Conservation (phyloP, 1,284 basidiomycete genomes). For the Tylopilus sp. region DNA sequence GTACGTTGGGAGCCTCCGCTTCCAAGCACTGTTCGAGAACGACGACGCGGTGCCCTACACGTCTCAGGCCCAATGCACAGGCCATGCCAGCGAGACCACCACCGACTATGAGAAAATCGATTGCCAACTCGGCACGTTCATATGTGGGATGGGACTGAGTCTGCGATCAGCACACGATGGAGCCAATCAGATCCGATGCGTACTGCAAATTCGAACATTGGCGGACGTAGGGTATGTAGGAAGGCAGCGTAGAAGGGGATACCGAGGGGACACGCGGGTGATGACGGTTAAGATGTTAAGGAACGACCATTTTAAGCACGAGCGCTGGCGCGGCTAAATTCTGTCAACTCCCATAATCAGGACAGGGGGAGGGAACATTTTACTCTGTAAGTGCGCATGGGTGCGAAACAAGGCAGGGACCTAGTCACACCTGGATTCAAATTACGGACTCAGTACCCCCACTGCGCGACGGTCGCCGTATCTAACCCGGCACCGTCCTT, state of each 20-base stretch:
- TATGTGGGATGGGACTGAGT: conserved; percentile 15
- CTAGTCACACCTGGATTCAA: background rate
- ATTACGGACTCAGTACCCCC: conserved; percentile 15
- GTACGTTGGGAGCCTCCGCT: conserved; percentile 33
- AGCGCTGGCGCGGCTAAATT: conserved; percentile 13
- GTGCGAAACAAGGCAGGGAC: conserved; percentile 3
- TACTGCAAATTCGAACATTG: conserved; percentile 21
- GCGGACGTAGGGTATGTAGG: background rate
- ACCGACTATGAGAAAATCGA: conserved; percentile 49
- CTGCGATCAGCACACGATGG: conserved; percentile 1
- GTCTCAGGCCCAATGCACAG: conserved; percentile 49
- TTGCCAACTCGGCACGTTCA: conserved; percentile 25
- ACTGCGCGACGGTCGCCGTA: too few relatives aligned
- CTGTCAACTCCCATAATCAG: conserved; percentile 22
- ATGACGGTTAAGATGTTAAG: background rate
- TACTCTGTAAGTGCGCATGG: background rate
- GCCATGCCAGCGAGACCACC: conserved; percentile 52
- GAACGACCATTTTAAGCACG: conserved; percentile 17
- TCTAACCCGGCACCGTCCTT: too few relatives aligned
- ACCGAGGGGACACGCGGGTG: background rate
- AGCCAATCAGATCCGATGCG: background rate
- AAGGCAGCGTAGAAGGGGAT: background rate
- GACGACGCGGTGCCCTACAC: conserved; percentile 52
- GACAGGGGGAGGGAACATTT: conserved; percentile 12
- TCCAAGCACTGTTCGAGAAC: conserved; percentile 48